A percentile compares a stretch with the other conserved stretches of the same genome.
These are phyloP conservation scores for Blastomyces gilchristii DNA, from an alignment of 2,329 filamentous ascomycete genomes.

Conservation along the genomic window DNA sequence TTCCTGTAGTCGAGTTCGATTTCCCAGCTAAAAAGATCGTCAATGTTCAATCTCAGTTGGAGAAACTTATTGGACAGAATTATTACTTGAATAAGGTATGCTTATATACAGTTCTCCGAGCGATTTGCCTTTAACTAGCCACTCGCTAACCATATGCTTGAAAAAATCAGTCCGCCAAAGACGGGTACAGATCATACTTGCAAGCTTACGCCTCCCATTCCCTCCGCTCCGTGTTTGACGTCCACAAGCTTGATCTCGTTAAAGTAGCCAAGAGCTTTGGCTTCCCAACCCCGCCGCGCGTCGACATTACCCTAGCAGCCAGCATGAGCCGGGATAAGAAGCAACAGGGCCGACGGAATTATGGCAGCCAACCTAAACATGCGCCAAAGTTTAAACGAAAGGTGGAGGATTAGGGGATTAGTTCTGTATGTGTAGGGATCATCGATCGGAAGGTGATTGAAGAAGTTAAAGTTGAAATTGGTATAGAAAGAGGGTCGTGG, in stretches of 20 bases:
- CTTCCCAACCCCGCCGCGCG: constrained; percentile 63
- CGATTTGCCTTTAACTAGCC: too few relatives aligned
- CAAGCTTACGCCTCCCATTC: constrained; percentile 89
- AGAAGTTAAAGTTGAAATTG: not conserved
- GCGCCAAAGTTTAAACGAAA: constrained; percentile 46
- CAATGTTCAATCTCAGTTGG: constrained; percentile 81
- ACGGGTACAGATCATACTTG: constrained; percentile 77
- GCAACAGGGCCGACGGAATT: constrained; percentile 55
- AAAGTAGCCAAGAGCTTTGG: constrained; percentile 81
- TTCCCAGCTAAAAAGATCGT: constrained; percentile 86
- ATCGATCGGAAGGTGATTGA: not conserved
- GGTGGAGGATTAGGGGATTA: constrained; percentile 22
- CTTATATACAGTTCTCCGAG: constrained; percentile 3
- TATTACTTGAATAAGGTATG: constrained; percentile 86
- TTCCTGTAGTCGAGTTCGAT: constrained; percentile 93
- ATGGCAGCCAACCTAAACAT: constrained; percentile 69
- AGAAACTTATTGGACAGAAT: constrained; percentile 88
- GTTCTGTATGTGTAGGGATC: not conserved
- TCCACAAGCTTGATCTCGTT: constrained; percentile 68
- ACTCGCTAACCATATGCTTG: constrained; percentile 3
- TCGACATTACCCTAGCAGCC: constrained; percentile 68
- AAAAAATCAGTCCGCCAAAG: constrained; percentile 47
- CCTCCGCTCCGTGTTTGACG: constrained; percentile 72
- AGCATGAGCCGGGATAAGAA: constrained; percentile 68
- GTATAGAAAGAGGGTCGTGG: not conserved